Evolutionary conservation across 768 basidiomycete genomes (phyloP), one percentile per base, ranked within the genome.

Genomic region (Erythrobasidium yunnanense): DNA sequence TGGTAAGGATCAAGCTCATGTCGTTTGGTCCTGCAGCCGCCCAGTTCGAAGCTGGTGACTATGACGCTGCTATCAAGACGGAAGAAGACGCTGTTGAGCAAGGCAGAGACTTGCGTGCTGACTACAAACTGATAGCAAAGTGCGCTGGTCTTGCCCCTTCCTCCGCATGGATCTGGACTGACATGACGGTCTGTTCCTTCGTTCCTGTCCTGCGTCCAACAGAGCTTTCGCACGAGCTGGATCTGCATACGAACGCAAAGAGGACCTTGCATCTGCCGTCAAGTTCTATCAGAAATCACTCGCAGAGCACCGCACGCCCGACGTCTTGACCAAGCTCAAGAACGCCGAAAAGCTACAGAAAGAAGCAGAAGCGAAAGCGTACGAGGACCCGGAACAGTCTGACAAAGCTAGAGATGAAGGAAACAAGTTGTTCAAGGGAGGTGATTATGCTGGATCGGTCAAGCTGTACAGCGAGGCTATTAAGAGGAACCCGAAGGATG

Each of bases 11-110:
- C n/a, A n/a, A n/a, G n/a, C n/a, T n/a, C n/a, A n/a, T n/a, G n/a
- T n/a, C n/a, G n/a, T n/a, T n/a, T n/a, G n/a, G n/a, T n/a, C n/a
- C n/a, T n/a, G n/a, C 60, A 63, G 95, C 95, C 65, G 90, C 84
- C 6, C 87, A 92, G 77, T 91, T 90, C 72, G 95, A 99, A 78
- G 82, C 93, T 76, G 89, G 86, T 8, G 85, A 97, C 34, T 96
- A 85, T 72, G 87, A 90, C 77, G 86, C 88, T 75, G 83, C 84
- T 65, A 92, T 99, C 72, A 87, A 91, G 75, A 83, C 84, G 0
- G 92, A 90, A 75, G 85, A 95, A 73, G 92, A 90, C 77, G 93
- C 95, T n/a, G 87, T 90, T 47, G 95, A 97, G 13, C 88, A 96
- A 74, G 95, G 90, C 32, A 86, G 92, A 54, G 74, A 91, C 83